Evolutionary conservation across 495 filamentous ascomycete genomes (phyloP), one percentile per base, ranked within the genome.

Genomic region (Aspergillus nanangensis): DNA sequence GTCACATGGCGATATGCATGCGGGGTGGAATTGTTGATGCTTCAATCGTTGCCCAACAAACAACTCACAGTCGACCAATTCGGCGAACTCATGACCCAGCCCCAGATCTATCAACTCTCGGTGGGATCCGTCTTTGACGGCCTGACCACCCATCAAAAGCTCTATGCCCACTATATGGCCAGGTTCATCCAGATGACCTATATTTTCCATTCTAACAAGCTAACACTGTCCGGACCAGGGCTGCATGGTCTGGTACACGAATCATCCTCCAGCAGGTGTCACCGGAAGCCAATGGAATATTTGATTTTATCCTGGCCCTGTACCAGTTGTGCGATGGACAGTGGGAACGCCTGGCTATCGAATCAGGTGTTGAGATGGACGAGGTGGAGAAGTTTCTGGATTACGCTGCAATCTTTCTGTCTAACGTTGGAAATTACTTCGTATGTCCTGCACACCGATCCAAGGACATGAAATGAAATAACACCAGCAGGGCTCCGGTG

Each of bases 221-320:
- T 35, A 33, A 44, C 14, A 17, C 7, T 34, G 1, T 11, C 22
- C 10, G n/a, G 15, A 18, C 22, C 47, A 65, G 50, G 23, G 69
- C 67, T 11, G 62, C 70, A 13, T 74, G 67, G 67, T 51, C 47
- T 41, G 67, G 70, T 22, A 46, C 59, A 0, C 41, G 65, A 24
- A 64, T 72, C 24, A 60, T 72, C 34, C 34, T 74, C 4, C 51
- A 55, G 17, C 70, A 74, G 47, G 62, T 69, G 3, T 71, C 67
- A 5, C 62, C 62, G 14, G 69, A 74, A 49, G 54, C 60, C 1
- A 51, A 45, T 8, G 52, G 29, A 3, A 71, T 72, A 18, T 71
- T 62, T 34, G 61, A 69, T 47, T 61, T 70, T 31, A 65, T 70
- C 33, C 45, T 71, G 13, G 62, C 60, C 13, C 56, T 74, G n/a